phyloP scores from a whole-genome alignment of 148 eudicot species.

The Camellia granthamiana region DNA sequence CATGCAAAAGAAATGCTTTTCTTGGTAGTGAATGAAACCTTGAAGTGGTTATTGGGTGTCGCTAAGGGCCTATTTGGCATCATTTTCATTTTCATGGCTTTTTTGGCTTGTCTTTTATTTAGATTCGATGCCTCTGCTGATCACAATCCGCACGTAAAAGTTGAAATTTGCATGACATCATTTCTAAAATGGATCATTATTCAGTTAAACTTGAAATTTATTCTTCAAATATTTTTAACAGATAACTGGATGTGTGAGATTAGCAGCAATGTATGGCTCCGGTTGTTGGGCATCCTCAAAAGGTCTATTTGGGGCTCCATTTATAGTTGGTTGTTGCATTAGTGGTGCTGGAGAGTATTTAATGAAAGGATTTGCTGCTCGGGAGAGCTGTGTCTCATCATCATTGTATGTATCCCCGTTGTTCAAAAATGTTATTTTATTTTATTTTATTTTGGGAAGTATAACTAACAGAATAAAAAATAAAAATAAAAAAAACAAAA shows the following conservation, averaged over 20 bases:
- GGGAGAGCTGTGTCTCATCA: constrained; percentile 79
- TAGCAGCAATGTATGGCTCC: constrained; percentile 87
- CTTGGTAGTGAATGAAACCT: no score
- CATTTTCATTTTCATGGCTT: not conserved
- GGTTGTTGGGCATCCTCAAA: constrained; percentile 98
- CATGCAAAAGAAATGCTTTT: no score
- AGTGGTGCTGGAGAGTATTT: constrained; percentile 92
- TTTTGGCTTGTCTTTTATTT: not conserved
- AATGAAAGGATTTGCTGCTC: constrained; percentile 88
- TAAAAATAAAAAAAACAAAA: no score
- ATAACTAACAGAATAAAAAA: not conserved
- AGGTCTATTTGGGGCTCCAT: constrained; percentile 64
- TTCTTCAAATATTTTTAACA: constrained; percentile 23
- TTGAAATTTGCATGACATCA: not conserved
- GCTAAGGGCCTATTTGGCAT: not conserved
- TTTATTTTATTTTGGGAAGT: not conserved
- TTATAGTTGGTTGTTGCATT: constrained; percentile 74
- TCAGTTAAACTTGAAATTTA: not conserved
- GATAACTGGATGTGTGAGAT: constrained; percentile 96
- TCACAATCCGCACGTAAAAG: not conserved
- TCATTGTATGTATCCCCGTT: constrained; percentile 48
- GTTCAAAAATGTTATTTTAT: not conserved
- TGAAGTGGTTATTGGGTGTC: no score
- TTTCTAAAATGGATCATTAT: not conserved
- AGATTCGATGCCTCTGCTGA: not conserved